phyloP scores from a whole-genome alignment of 345 rosid species.

The Adansonia digitata region DNA sequence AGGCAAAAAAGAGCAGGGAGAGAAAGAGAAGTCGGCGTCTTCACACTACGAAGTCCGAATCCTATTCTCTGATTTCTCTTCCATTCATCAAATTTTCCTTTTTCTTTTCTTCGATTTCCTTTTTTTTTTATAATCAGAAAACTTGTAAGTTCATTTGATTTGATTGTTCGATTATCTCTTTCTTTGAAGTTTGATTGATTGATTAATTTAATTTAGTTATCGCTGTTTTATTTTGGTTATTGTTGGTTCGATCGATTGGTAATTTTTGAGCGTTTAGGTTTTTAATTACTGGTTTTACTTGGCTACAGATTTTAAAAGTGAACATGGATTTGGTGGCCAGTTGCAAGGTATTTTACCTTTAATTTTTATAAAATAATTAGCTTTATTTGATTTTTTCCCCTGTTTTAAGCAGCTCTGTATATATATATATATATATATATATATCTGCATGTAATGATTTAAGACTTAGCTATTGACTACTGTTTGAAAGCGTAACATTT shows the following conservation, averaged over 20 bases:
- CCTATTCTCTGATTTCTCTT: constrained; percentile 17
- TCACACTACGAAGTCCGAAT: constrained; percentile 42
- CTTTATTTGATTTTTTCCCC: neutral
- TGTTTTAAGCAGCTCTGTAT: neutral
- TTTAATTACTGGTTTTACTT: constrained; percentile 24
- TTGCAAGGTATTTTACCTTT: constrained; percentile 59
- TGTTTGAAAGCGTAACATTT: neutral
- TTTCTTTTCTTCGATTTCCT: neutral
- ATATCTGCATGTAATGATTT: no score
- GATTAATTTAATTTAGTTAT: constrained; percentile 3
- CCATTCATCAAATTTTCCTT: neutral
- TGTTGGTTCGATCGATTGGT: constrained; percentile 36
- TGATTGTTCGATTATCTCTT: constrained; percentile 19
- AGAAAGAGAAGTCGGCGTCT: constrained; percentile 30
- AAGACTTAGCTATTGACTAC: neutral
- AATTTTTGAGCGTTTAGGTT: constrained; percentile 21
- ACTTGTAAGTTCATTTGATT: constrained; percentile 11
- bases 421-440: no score
- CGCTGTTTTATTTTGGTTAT: neutral
- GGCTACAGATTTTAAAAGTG: constrained; percentile 24
- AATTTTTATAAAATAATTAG: neutral
- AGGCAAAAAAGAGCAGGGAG: no score
- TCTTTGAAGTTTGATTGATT: constrained; percentile 11
- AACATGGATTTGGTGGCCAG: constrained; percentile 73
- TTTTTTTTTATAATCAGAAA: neutral